These are phyloP conservation scores for Phytophthora boehmeriae DNA, from an alignment of 352 stramenopile species.

Conservation along the genomic window DNA sequence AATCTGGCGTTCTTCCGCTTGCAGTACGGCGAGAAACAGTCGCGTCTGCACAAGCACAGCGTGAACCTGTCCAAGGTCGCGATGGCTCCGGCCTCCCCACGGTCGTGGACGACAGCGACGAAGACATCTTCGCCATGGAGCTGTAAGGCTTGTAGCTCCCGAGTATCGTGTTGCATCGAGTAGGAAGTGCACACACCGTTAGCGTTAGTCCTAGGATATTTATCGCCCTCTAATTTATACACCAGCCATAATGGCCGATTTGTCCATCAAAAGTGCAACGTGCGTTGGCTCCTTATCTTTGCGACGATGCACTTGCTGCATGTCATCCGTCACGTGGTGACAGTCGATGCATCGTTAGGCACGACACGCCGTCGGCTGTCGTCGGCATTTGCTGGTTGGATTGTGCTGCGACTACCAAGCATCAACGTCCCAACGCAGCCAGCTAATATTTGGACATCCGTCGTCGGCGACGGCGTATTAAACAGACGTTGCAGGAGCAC, in stretches of 20 bases:
- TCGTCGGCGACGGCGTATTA: too few relatives aligned
- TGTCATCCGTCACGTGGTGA: constrained; percentile 13
- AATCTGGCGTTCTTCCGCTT: constrained; percentile 76
- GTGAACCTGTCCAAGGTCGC: constrained; percentile 3
- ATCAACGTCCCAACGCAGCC: too few relatives aligned
- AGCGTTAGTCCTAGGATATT: constrained; percentile 35
- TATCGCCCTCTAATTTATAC: constrained; percentile 42
- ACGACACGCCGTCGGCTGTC: not conserved
- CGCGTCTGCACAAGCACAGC: constrained; percentile 14
- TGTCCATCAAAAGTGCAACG: constrained; percentile 12
- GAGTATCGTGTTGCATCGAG: not conserved
- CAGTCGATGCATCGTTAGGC: constrained; percentile 1
- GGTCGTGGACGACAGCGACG: constrained; percentile 36
- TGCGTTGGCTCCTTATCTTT: constrained; percentile 21
- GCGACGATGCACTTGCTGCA: constrained; percentile 9
- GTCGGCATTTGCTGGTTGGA: not conserved
- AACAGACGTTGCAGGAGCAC: too few relatives aligned
- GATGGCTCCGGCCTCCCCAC: constrained; percentile 10
- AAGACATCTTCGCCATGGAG: constrained; percentile 79
- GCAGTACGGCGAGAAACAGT: constrained; percentile 34
- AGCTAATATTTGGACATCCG: too few relatives aligned
- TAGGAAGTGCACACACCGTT: constrained; percentile 14
- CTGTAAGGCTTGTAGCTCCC: constrained; percentile 41
- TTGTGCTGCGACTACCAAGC: not conserved
- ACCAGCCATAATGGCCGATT: not conserved